Evolutionary conservation across 805 yeast species (phyloP).

Genomic region (Zygoascus bituminiphila): DNA sequence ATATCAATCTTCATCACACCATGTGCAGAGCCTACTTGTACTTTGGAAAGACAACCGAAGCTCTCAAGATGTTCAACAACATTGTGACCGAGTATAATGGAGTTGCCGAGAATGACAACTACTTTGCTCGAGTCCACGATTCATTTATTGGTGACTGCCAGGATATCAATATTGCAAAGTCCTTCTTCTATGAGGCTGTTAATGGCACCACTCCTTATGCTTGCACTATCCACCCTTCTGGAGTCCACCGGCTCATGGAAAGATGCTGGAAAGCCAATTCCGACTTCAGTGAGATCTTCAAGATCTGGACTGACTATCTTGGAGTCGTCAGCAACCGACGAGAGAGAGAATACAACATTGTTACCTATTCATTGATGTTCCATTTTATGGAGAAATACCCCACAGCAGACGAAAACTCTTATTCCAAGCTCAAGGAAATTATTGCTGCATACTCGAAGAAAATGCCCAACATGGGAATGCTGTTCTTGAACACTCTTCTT

Average conservation of each 20-base stretch:
- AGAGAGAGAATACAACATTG: slow-evolving; percentile 31
- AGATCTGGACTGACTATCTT: slow-evolving; percentile 35
- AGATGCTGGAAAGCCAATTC: slow-evolving; percentile 35
- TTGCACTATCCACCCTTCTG: slow-evolving; percentile 64
- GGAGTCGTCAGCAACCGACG: slow-evolving; percentile 27
- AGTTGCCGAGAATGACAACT: slow-evolving; percentile 22
- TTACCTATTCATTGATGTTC: slow-evolving; percentile 62
- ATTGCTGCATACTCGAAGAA: slow-evolving; percentile 49
- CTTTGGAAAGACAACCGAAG: slow-evolving; percentile 57
- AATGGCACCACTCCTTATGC: slow-evolving; percentile 63
- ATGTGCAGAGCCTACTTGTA: slow-evolving; percentile 66
- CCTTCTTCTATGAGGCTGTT: slow-evolving; percentile 67
- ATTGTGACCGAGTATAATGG: slow-evolving; percentile 33
- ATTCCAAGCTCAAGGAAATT: slow-evolving; percentile 46
- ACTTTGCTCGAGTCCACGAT: slow-evolving; percentile 59
- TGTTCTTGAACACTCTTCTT: slow-evolving; percentile 70
- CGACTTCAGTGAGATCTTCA: slow-evolving; percentile 57
- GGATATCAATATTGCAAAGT: slow-evolving; percentile 61
- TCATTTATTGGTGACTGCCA: slow-evolving; percentile 71
- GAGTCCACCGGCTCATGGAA: slow-evolving; percentile 56
- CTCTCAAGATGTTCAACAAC: slow-evolving; percentile 46
- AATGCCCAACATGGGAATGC: slow-evolving; percentile 52
- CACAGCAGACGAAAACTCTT: slow-evolving; percentile 45
- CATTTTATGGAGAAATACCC: slow-evolving; percentile 56
- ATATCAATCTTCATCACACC: slow-evolving; percentile 47